These are phyloP conservation scores for Abrus precatorius DNA, from an alignment of 306 rosid species.

Conservation along the genomic window DNA sequence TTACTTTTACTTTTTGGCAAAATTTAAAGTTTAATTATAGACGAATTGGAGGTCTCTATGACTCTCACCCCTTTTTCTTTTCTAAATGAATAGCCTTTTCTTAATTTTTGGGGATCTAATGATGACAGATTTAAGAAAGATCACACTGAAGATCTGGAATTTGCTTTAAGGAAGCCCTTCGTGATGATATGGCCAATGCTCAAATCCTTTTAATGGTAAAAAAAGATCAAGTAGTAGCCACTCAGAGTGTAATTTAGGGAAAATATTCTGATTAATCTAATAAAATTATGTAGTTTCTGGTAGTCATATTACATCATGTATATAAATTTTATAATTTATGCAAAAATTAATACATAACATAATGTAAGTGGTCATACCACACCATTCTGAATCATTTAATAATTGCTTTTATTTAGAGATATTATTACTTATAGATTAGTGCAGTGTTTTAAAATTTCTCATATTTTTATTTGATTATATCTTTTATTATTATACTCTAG, in stretches of 20 bases:
- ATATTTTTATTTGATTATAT: too few species aligned
- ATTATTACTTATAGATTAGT: too few species aligned
- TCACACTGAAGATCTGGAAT: slow-evolving; percentile 56
- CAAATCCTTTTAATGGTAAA: slow-evolving; percentile 44
- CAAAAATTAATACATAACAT: too few species aligned
- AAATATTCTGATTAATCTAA: too few species aligned
- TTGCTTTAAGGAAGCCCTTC: slow-evolving; percentile 45
- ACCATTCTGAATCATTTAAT: too few species aligned
- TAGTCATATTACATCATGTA: too few species aligned
- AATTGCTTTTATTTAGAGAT: too few species aligned
- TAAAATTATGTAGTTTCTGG: too few species aligned
- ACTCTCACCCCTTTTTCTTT: slow-evolving; percentile 47
- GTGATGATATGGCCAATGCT: background rate
- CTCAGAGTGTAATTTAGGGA: slow-evolving; percentile 56
- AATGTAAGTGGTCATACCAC: too few species aligned
- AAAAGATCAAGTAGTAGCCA: slow-evolving; percentile 40
- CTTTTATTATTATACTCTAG: too few species aligned
- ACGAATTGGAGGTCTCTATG: slow-evolving; percentile 44
- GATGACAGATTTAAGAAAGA: slow-evolving; percentile 58
- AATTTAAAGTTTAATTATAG: slow-evolving; percentile 57
- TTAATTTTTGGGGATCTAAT: slow-evolving; percentile 42
- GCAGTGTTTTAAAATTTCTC: too few species aligned
- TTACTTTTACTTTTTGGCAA: slow-evolving; percentile 57
- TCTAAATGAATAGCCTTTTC: slow-evolving; percentile 52
- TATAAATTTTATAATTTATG: too few species aligned